Conservation (phyloP, 1,284 basidiomycete species). For the Austroboletus novae-zelandiae region DNA sequence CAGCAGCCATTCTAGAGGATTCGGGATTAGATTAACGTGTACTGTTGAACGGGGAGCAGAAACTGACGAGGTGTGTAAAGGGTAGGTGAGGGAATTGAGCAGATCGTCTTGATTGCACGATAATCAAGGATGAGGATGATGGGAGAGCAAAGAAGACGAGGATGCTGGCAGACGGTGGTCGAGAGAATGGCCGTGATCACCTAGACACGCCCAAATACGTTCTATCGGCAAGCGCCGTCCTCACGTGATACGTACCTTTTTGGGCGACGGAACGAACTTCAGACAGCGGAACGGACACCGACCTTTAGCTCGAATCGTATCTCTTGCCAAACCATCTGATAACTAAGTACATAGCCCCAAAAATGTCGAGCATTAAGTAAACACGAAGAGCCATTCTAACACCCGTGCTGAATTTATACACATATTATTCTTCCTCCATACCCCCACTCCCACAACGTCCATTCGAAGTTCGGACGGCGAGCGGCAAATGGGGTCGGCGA, state of each 20-base stretch:
- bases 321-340: no score
- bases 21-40: constrained; percentile 18
- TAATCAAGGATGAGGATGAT: constrained; percentile 22
- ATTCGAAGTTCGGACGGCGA: constrained; percentile 10
- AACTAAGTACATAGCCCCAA: no score
- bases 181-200: constrained; percentile 37
- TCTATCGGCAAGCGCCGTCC: constrained; percentile 30
- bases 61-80: constrained; percentile 5
- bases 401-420: constrained; percentile 14
- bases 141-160: constrained; percentile 10
- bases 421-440: constrained; percentile 4
- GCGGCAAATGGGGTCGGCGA: constrained; percentile 4
- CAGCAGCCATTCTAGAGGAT: constrained; percentile 25
- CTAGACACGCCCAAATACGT: constrained; percentile 41
- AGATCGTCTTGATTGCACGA: constrained; percentile 17
- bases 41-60: constrained; percentile 6
- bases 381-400: constrained; percentile 5
- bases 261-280: neutral
- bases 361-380: constrained; percentile 9
- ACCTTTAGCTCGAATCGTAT: neutral
- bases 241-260: constrained; percentile 21
- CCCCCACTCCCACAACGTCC: constrained; percentile 6
- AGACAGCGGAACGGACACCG: neutral
- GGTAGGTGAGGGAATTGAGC: neutral
- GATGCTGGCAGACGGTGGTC: constrained; percentile 12